phyloP scores from a whole-genome alignment of 2,329 filamentous ascomycete genomes.

The Dothideomycetes sp. region DNA sequence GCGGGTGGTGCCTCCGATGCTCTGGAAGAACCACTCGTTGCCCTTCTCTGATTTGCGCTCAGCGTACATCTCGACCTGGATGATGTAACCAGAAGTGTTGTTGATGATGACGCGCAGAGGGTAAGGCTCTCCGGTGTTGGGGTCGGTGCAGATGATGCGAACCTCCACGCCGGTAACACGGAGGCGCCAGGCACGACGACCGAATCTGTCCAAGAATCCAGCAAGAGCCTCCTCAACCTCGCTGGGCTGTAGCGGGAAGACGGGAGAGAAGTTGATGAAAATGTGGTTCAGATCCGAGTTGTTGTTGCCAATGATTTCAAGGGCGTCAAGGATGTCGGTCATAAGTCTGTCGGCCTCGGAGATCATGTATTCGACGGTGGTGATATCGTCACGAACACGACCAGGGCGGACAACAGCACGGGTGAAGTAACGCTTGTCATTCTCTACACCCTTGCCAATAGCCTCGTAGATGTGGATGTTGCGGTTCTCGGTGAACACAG shows the following conservation, averaged over 20 bases:
- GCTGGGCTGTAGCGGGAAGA: slow-evolving; percentile 81
- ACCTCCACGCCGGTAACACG: slow-evolving; percentile 97
- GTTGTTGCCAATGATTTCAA: slow-evolving; percentile 98
- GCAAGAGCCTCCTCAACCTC: slow-evolving; percentile 90
- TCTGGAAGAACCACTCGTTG: slow-evolving; percentile 92
- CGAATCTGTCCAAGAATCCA: slow-evolving; percentile 94
- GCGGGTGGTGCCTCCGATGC: slow-evolving; percentile 89
- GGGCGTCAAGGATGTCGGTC: slow-evolving; percentile 93
- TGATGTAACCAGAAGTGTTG: slow-evolving; percentile 96
- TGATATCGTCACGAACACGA: slow-evolving; percentile 90
- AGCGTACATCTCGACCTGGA: slow-evolving; percentile 94
- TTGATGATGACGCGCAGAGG: slow-evolving; percentile 93
- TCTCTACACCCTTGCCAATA: slow-evolving; percentile 85
- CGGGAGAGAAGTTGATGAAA: slow-evolving; percentile 98
- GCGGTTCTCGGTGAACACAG: slow-evolving; percentile 97
- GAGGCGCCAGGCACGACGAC: slow-evolving; percentile 87
- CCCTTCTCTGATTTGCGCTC: slow-evolving; percentile 98
- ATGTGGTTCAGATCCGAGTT: slow-evolving; percentile 99
- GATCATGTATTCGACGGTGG: slow-evolving; percentile 96
- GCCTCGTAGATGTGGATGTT: slow-evolving; percentile 99
- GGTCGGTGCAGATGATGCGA: slow-evolving; percentile 94
- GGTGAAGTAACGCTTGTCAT: slow-evolving; percentile 97
- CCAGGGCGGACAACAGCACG: slow-evolving; percentile 91
- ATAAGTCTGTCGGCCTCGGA: slow-evolving; percentile 94
- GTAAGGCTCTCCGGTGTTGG: slow-evolving; percentile 70